Conservation (phyloP, 1,284 basidiomycete species). For the Marasmius fiardii region DNA sequence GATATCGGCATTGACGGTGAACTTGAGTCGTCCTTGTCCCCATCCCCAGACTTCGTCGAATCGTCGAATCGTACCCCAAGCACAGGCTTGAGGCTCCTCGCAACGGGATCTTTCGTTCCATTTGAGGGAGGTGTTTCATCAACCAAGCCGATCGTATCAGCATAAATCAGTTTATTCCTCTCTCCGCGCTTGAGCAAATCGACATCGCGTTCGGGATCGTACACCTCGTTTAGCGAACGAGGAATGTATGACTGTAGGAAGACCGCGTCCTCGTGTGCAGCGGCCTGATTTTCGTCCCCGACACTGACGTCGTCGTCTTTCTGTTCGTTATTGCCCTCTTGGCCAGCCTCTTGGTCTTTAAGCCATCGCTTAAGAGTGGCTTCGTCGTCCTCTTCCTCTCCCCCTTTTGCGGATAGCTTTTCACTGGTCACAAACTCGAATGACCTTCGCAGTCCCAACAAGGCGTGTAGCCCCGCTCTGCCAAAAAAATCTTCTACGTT, state of each 20-base stretch:
- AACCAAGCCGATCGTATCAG: conserved; percentile 78
- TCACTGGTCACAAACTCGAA: conserved; percentile 89
- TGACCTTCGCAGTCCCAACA: conserved; percentile 77
- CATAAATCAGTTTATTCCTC: conserved; percentile 77
- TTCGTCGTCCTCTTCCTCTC: conserved; percentile 32
- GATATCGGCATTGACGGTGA: conserved; percentile 10
- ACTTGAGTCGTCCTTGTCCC: conserved; percentile 21
- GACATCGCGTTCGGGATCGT: conserved; percentile 89
- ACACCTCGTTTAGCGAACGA: conserved; percentile 87
- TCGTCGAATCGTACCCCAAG: conserved; percentile 19
- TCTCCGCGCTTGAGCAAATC: conserved; percentile 70
- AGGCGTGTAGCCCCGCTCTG: conserved; percentile 62
- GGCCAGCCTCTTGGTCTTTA: conserved; percentile 26
- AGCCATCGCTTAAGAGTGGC: conserved; percentile 51
- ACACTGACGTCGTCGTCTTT: conserved; percentile 2
- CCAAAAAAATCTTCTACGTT: conserved; percentile 95
- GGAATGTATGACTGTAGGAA: conserved; percentile 92
- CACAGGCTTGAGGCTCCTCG: conserved; percentile 4
- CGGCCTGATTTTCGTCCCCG: conserved; percentile 20
- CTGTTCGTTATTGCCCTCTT: conserved; percentile 7
- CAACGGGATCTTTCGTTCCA: background rate
- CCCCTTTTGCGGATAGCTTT: conserved; percentile 28
- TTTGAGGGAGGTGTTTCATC: background rate
- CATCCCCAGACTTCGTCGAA: conserved; percentile 16
- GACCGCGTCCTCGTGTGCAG: conserved; percentile 77